Evolutionary conservation across 768 basidiomycete species (phyloP), one percentile per base, ranked within the genome.

Genomic region (Boletus rubroflammeus): DNA sequence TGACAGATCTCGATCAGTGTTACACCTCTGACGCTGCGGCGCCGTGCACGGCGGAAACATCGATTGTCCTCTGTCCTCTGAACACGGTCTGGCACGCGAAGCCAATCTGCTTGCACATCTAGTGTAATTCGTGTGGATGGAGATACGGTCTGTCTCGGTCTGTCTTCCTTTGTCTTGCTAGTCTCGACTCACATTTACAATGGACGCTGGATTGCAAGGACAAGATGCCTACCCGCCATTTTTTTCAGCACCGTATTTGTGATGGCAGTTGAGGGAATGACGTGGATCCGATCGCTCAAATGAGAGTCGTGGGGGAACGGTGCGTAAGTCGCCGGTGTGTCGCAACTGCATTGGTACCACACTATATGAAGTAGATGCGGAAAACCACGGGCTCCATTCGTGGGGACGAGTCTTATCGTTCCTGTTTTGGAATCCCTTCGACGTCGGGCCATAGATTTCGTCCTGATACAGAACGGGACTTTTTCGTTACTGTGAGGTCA

Each of bases 1-100:
- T 17, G 28, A 23, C 40, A 25, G 48, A 60, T 64, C 54, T 48
- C 38, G 51, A 56, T 56, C 28, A n/a, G 51, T 44, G 39, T 38
- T 32, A 28, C 26, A 14, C 32, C 57, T 59, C 53, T 63, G 53
- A 45, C 47, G 28, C 47, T 51, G 61, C 31, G 47, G 31, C 61
- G 61, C 61, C 62, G 43, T 50, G 31, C 17, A 29, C 39, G 26
- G 32, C 53, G 51, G 62, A 54, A 19, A 40, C 17, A 47, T 28
- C 45, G 35, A 17, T 5, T 28, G 26, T 47, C 42, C 31, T 34
- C 26, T 52, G 26, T 35, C 42, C 35, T 29, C 31, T 55, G 39
- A 42, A 51, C 17, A 44, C 23, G 17, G 3, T 26, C 3, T 8
- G 6, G 13, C 31, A 36, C 15, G 29, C 23, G 42, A 31, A 42